These are phyloP conservation scores for Talaromyces sp. DNA, from an alignment of 2,329 filamentous ascomycete species.

Conservation along the genomic window DNA sequence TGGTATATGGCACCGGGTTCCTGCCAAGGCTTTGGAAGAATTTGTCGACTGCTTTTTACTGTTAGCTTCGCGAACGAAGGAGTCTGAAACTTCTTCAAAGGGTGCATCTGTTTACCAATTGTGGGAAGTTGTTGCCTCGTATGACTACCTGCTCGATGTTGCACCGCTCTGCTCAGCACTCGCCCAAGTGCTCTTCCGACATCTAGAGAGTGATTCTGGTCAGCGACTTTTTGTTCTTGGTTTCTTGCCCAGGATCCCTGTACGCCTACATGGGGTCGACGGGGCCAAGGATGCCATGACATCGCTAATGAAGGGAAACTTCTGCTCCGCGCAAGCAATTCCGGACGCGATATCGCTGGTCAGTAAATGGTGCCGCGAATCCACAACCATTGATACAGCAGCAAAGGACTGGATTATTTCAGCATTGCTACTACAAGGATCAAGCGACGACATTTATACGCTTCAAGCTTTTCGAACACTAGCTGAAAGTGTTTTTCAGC, in stretches of 20 bases:
- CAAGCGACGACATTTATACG: conserved; percentile 28
- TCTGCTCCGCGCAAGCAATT: conserved; percentile 20
- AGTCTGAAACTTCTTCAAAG: conserved; percentile 9
- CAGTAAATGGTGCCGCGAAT: conserved; percentile 11
- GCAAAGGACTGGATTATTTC: conserved; percentile 33
- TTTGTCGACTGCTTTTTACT: conserved; percentile 31
- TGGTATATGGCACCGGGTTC: conserved; percentile 24
- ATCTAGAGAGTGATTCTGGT: conserved; percentile 25
- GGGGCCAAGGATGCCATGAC: conserved; percentile 32
- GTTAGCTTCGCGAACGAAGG: conserved; percentile 17
- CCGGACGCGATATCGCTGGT: conserved; percentile 34
- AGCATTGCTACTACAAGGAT: conserved; percentile 27
- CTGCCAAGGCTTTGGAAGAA: conserved; percentile 24
- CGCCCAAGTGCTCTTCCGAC: conserved; percentile 20
- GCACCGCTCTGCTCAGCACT: conserved; percentile 31
- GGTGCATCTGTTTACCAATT: conserved; percentile 30
- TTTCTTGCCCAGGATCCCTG: conserved; percentile 32
- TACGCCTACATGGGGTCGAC: conserved; percentile 31
- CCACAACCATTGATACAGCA: conserved; percentile 22
- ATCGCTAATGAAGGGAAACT: conserved; percentile 25
- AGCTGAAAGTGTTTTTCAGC: conserved; percentile 26
- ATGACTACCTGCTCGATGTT: conserved; percentile 34
- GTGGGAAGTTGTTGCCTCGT: conserved; percentile 34
- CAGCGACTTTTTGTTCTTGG: conserved; percentile 28
- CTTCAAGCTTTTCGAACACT: conserved; percentile 35